phyloP scores from a whole-genome alignment of 192 early-diverging fungal species.

The Bifiguratus adelaidae region DNA sequence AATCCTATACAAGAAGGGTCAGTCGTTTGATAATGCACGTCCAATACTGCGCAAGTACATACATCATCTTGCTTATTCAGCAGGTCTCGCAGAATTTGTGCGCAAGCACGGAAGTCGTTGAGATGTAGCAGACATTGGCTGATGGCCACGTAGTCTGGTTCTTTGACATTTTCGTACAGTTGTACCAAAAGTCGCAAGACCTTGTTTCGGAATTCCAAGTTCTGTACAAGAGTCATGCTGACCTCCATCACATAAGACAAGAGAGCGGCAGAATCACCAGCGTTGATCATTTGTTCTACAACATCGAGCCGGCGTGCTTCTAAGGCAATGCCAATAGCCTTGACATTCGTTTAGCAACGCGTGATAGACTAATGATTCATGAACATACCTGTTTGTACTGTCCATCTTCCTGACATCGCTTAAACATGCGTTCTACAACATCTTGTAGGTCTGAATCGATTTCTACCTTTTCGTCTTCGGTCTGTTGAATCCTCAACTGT shows the following conservation, averaged over 20 bases:
- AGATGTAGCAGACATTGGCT: constrained; percentile 88
- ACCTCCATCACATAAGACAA: constrained; percentile 80
- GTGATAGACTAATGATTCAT: constrained; percentile 9
- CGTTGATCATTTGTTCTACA: constrained; percentile 69
- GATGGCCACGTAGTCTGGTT: constrained; percentile 89
- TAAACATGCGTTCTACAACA: constrained; percentile 93
- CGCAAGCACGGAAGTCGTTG: constrained; percentile 64
- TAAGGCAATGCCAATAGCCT: constrained; percentile 93
- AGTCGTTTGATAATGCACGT: not conserved
- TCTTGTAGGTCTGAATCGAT: constrained; percentile 76
- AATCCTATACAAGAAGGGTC: not conserved
- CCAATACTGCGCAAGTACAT: not conserved
- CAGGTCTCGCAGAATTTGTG: constrained; percentile 64
- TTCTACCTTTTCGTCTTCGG: constrained; percentile 18
- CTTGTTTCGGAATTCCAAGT: constrained; percentile 72
- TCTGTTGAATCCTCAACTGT: constrained; percentile 41
- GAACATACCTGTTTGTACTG: constrained; percentile 89
- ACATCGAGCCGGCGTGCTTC: constrained; percentile 88
- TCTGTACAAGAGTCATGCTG: constrained; percentile 75
- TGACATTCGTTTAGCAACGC: no score
- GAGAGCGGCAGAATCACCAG: constrained; percentile 60
- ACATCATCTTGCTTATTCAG: constrained; percentile 49
- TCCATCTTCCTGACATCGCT: constrained; percentile 74
- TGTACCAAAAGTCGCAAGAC: constrained; percentile 65
- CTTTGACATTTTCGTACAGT: constrained; percentile 55